Base-by-base conservation (phyloP, 257 asterid species). In the Nicotiana paniculata region DNA sequence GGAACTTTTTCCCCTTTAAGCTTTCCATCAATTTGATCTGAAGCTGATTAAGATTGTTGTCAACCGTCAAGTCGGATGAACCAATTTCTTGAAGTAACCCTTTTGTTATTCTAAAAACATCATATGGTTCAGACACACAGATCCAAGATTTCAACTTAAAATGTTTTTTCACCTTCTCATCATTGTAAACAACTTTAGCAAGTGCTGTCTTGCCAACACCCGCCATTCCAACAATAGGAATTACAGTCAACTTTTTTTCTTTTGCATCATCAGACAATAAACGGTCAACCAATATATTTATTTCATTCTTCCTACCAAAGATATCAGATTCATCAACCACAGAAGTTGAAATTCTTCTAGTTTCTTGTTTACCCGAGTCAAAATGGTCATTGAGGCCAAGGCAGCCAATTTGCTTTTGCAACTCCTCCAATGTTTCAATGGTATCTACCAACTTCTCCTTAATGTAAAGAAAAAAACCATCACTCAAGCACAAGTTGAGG, bases 181-280 rank as follows among this genome's bases (percentile, higher is more conserved):
- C 87, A 32, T 81, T 75, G 51, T 81, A 84, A n/a, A 84, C 58
- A 6, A 75, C 54, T 66, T 81, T 84, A 26, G 79, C 86, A 48
- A 84, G 77, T 4, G 84, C 81, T 0, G 84, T 84, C 77, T 84
- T 64, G 10, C 69, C 69, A 0, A 26, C 3, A 0, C 69, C 69
- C 2, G 4, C 39, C 69, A 63, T 28, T 81, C 66, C 86, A 24
- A 66, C 58, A 57, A 84, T 26, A 18, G 87, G 83, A 18, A 85
- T 4, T 15, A 85, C 85, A 39, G 62, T 24, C 37, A 4, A 0
- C 0, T 24, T 43, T 11, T 26, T 17, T 5, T 46, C 26, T 2
- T 0, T 48, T 18, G 33, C 65, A 32, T 74, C 30, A 8, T 57
- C 85, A 58, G 8, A 3, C 2, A 85, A 33, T 4, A 77, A 32